Evolutionary conservation across 805 yeast species (phyloP).

Genomic region (Starmerella floricola): DNA sequence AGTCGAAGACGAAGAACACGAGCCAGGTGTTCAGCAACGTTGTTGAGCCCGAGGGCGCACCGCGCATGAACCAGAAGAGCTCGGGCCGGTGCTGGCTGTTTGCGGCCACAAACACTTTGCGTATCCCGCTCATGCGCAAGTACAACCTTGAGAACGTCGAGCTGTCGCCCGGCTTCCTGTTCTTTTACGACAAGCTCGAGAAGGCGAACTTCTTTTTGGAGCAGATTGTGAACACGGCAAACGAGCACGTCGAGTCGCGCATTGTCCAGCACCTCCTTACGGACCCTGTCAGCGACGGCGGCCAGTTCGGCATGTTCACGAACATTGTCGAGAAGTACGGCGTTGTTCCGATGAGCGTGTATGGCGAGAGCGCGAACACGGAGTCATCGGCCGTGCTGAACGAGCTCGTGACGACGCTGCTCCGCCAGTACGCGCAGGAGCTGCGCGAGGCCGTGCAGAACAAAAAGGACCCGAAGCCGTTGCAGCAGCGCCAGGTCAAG

Average conservation of each 20-base stretch:
- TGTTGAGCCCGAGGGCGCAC: slow-evolving; percentile 43
- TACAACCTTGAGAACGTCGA: slow-evolving; percentile 57
- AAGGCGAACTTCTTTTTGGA: slow-evolving; percentile 72
- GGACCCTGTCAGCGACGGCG: slow-evolving; percentile 71
- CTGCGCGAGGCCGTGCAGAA: slow-evolving; percentile 41
- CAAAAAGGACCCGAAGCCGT: slow-evolving; percentile 31
- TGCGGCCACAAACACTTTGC: slow-evolving; percentile 64
- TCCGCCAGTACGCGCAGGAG: slow-evolving; percentile 66
- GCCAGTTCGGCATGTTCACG: slow-evolving; percentile 76
- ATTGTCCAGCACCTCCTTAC: slow-evolving; percentile 51
- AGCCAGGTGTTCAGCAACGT: slow-evolving; percentile 33
- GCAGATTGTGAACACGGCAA: slow-evolving; percentile 56
- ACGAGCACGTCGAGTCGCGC: slow-evolving; percentile 57
- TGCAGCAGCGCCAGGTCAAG: slow-evolving; percentile 37
- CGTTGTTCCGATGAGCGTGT: slow-evolving; percentile 57
- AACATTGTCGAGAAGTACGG: slow-evolving; percentile 73
- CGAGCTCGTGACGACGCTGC: slow-evolving; percentile 49
- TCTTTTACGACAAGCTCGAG: slow-evolving; percentile 78
- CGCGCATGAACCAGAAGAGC: slow-evolving; percentile 59
- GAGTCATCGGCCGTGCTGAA: slow-evolving; percentile 44
- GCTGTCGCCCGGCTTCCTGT: slow-evolving; percentile 65
- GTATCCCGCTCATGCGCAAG: slow-evolving; percentile 49
- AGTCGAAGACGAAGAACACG: slow-evolving; percentile 19
- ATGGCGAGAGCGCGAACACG: slow-evolving; percentile 55
- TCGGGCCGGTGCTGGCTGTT: slow-evolving; percentile 86